Evolutionary conservation across 257 asterid species (phyloP), one percentile per base, ranked within the genome.

Genomic region (Solanum bukasovii): DNA sequence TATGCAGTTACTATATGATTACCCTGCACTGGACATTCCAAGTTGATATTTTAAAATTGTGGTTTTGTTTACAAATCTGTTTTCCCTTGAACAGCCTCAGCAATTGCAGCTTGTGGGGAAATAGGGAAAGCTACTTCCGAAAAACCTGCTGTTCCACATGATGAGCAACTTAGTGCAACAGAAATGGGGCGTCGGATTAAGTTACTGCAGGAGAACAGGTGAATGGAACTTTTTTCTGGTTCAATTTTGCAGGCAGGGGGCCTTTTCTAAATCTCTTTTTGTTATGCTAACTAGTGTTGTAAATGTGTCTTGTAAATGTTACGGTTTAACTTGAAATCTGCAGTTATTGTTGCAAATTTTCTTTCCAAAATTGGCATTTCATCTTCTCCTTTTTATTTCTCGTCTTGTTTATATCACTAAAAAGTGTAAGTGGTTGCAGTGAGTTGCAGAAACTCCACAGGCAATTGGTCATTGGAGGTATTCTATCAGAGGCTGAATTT

Each of bases 371-470:
- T 83, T 88, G 84, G 52, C 68, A 87, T 84, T 91, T 87, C 46
- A 44, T 38, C 87, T 89, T 71, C 87, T 81, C 81, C 27, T 88
- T 83, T 31, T 35, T 67, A 49, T 83, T 59, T 52, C 89, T 33
- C 83, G 73, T 78, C 52, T 70, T 73, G 90, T 88, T 88, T 74
- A 87, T 88, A 90, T 92, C 87, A 93, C 92, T 87, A 91, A 89
- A 74, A 89, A 90, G 90, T 92, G 86, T 92, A 77, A 91, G 79
- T 93, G 96, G 93, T 94, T 95, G 93, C 99, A 97, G 99, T 75
- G 98, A 96, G 91, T 90, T 96, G 89, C 98, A 95, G 94, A 93
- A 91, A 90, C 96, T 94, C 87, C 99, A 96, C 95, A 95, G 93
- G 94, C 94, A 96, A 89, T 91, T 97, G 87, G 99, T 97, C 83